phyloP scores from a whole-genome alignment of 768 basidiomycete species.

The Leccinum fibrillosum region DNA sequence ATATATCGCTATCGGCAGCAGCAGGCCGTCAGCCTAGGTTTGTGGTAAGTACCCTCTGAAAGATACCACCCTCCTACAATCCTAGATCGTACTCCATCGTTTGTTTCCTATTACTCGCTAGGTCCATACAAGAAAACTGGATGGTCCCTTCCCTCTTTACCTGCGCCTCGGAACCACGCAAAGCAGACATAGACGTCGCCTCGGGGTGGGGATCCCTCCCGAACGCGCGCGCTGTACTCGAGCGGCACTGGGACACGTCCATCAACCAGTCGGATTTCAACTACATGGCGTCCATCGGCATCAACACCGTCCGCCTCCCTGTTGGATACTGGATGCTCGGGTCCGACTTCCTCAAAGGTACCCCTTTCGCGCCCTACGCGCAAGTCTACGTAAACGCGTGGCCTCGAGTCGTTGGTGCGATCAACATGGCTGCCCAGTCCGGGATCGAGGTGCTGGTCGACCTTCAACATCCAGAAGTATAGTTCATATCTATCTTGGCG shows the following conservation, averaged over 20 bases:
- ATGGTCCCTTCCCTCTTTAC: slow-evolving; percentile 66
- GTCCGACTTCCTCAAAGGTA: slow-evolving; percentile 30
- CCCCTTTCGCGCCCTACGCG: slow-evolving; percentile 38
- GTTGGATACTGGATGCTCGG: slow-evolving; percentile 50
- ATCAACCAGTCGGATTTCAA: slow-evolving; percentile 62
- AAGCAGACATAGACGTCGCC: slow-evolving; percentile 65
- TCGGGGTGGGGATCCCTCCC: slow-evolving; percentile 41
- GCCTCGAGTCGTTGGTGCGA: slow-evolving; percentile 17
- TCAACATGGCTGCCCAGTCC: slow-evolving; percentile 11
- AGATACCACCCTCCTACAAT: neutral
- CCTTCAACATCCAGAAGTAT: slow-evolving; percentile 43
- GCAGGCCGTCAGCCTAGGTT: too few relatives aligned
- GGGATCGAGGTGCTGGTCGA: slow-evolving; percentile 52
- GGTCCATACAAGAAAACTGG: slow-evolving; percentile 76
- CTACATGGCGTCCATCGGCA: slow-evolving; percentile 53
- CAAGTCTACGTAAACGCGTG: slow-evolving; percentile 44
- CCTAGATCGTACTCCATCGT: neutral
- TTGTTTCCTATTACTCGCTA: slow-evolving; percentile 13
- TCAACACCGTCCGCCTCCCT: slow-evolving; percentile 64
- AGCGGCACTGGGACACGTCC: slow-evolving; percentile 75
- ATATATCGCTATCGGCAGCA: too few relatives aligned
- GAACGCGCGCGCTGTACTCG: slow-evolving; percentile 50
- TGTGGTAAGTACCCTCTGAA: too few relatives aligned
- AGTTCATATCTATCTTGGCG: slow-evolving; percentile 45
- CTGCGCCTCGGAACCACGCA: slow-evolving; percentile 49